Base-by-base conservation (phyloP, 148 eudicot species). In the Polygonum aviculare region DNA sequence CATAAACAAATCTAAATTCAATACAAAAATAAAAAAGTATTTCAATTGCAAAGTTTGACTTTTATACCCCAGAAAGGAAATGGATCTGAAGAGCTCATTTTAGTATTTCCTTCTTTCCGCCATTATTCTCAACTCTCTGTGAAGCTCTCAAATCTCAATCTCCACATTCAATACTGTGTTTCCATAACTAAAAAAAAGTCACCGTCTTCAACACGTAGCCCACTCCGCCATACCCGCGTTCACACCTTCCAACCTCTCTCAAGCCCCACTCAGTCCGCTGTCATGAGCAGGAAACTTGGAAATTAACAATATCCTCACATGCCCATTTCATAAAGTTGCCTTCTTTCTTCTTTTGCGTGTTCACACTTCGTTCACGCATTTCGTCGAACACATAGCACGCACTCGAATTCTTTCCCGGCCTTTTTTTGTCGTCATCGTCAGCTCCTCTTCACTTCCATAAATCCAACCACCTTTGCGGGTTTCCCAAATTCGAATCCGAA, bases 311-410 rank as follows among this genome's bases (percentile, higher is more conserved):
- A 19, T 72, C 75, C 54, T 36, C 54, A 72, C 45, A 38, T 70
- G 74, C 40, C 74, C 45, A 70, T 70, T 44, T 18, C 74, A 70
- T 44, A 45, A 19, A 35, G 45, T 0, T 3, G 72, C 26, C 60
- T 54, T 54, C 60, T 44, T 39, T 39, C 40, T 45, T 44, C 35
- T 50, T 33, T 48, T 33, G 1, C 69, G 84, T 72, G 81, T 85
- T 85, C 87, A 85, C 88, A 85, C 84, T 14, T 19, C 78, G 44
- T 33, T 83, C 75, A 70, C 54, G 59, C 85, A 77, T 80, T 82
- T 76, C 76, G 18, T 77, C 88, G 55, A 79, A 81, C 83, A 82
- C 65, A 82, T 87, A 81, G 77, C 77, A 63, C 35, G 70, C 85
- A 21, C 59, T 12, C 36, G 39, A 50, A 52, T 76, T 21, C 7